phyloP scores from a whole-genome alignment of 2,329 filamentous ascomycete species.

The Ceratocystis alfenasii region DNA sequence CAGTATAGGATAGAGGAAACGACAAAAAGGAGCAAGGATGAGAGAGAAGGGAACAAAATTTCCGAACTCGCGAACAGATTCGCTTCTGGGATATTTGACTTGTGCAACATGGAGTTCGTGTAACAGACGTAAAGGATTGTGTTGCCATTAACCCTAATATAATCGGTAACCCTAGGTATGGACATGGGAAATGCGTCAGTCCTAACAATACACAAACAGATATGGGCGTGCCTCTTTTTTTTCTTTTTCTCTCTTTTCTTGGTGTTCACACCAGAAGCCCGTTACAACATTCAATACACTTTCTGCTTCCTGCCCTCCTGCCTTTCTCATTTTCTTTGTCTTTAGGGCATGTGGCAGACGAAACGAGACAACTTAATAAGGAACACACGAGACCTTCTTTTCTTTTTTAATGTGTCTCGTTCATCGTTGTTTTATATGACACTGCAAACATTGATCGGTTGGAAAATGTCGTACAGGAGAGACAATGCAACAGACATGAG shows the following conservation, averaged over 20 bases:
- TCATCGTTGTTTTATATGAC: not conserved
- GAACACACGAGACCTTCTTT: not conserved
- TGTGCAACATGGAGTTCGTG: not conserved
- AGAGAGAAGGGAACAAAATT: not conserved
- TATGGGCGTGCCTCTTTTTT: not conserved
- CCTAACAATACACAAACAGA: not conserved
- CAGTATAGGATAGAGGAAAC: not conserved
- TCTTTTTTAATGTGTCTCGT: not conserved
- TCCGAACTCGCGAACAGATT: not conserved
- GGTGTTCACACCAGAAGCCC: not conserved
- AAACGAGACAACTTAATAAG: not conserved
- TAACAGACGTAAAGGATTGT: not conserved
- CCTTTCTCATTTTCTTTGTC: not conserved
- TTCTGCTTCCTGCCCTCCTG: not conserved
- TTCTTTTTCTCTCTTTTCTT: not conserved
- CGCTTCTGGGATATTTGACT: conserved; percentile 10
- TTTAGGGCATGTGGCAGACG: not conserved
- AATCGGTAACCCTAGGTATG: not conserved
- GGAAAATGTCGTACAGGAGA: not conserved
- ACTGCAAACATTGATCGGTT: not conserved
- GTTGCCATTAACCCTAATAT: not conserved
- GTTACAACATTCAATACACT: too few relatives aligned
- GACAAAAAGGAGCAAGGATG: not conserved
- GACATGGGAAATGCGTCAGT: not conserved
- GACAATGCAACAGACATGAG: not conserved